These are phyloP conservation scores for Scedosporium boydii DNA, from an alignment of 2,329 filamentous ascomycete species.

Conservation along the genomic window DNA sequence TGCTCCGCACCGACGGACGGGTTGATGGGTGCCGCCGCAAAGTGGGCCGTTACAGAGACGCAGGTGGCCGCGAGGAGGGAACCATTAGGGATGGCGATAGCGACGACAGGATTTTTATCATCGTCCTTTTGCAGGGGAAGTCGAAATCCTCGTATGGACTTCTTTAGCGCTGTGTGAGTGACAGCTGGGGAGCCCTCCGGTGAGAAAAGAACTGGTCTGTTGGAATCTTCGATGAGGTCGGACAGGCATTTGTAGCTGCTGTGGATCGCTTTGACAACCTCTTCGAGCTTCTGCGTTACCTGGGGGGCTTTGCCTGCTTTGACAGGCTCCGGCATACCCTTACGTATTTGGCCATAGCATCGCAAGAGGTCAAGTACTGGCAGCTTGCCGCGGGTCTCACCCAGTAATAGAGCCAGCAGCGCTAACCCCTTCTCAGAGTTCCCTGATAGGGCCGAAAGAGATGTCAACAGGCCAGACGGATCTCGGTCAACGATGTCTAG, in stretches of 20 bases:
- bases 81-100: slow-evolving; percentile 43
- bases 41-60: slow-evolving; percentile 38
- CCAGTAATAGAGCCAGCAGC: background rate
- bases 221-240: slow-evolving; percentile 20
- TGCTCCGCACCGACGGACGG: slow-evolving; percentile 37
- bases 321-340: slow-evolving; percentile 23
- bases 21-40: slow-evolving; percentile 42
- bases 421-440: background rate
- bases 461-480: background rate
- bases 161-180: slow-evolving; percentile 20
- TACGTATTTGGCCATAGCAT: slow-evolving; percentile 24
- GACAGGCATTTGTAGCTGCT: slow-evolving; percentile 27
- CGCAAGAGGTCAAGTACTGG: slow-evolving; percentile 16
- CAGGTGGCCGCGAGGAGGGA: slow-evolving; percentile 40
- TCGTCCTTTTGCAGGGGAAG: slow-evolving; percentile 15
- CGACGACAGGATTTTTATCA: slow-evolving; percentile 31
- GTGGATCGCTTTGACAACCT: slow-evolving; percentile 16
- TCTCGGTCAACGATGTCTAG: background rate
- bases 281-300: slow-evolving; percentile 11
- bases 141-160: slow-evolving; percentile 22
- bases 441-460: background rate
- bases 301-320: slow-evolving; percentile 17
- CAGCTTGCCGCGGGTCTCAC: background rate
- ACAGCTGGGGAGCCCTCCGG: slow-evolving; percentile 17
- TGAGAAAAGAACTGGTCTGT: slow-evolving; percentile 19